Evolutionary conservation across 768 basidiomycete genomes (phyloP), one percentile per base, ranked within the genome.

Genomic region (Ephemerocybe angulata): DNA sequence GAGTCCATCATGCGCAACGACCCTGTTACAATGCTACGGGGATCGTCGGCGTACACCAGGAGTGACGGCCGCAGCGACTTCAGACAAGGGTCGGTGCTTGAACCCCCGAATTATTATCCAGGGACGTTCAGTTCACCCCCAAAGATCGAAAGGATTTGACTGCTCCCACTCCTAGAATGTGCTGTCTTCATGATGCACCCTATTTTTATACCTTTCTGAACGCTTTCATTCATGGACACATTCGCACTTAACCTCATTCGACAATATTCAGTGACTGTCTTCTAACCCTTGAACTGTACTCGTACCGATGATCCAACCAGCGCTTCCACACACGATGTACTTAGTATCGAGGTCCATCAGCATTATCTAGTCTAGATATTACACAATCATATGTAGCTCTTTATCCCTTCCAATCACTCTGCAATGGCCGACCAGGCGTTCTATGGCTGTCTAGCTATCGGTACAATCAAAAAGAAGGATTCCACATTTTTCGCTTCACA

Each of bases 401-500:
- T 38, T n/a, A 38, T 22, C 24, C 19, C 28, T 27, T 52, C 38
- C 21, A 41, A 19, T 19, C 38, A 41, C 15, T 19, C 38, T 17
- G 38, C 15, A 35, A 35, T 17, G 17, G 8, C 8, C 8, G 33
- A 35, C 8, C 17, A n/a, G n/a, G n/a, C n/a, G n/a, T n/a, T n/a
- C n/a, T n/a, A n/a, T n/a, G n/a, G n/a, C n/a, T 41, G 15, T 5
- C n/a, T 17, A 41, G 38, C 15, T 35, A 35, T 8, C 33, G 17
- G 33, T 35, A 35, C 33, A 31, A 50, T 53, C 33, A 41, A 33
- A 54, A 43, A 58, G 58, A 72, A 35, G 89, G 88, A 50, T 75
- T 79, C 89, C 88, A 90, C 88, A 90, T 90, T 71, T 83, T 87
- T 49, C 67, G 62, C 57, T 75, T 72, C 35, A 91, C 75, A 61